phyloP scores from a whole-genome alignment of 2,329 filamentous ascomycete species.

The Emericellopsis atlantica region DNA sequence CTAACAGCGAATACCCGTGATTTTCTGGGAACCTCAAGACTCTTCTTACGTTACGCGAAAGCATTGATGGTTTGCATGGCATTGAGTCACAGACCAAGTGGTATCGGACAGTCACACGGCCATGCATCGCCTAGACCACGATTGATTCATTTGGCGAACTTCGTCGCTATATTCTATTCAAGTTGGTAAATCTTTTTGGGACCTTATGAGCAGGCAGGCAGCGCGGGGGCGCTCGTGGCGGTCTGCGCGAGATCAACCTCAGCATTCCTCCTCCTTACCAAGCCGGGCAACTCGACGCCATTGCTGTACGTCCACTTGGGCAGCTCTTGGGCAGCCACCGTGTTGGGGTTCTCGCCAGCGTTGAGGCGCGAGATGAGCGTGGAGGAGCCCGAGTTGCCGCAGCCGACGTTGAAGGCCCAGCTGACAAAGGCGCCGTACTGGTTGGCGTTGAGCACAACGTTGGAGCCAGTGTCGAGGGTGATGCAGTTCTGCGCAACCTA shows the following conservation, averaged over 20 bases:
- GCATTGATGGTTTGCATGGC: neutral
- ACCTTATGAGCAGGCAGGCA: conserved; percentile 6
- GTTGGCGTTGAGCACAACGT: conserved; percentile 31
- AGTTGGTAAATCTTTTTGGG: neutral
- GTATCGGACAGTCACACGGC: too few species aligned
- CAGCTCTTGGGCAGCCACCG: conserved; percentile 28
- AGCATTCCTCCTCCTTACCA: conserved; percentile 26
- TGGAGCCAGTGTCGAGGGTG: conserved; percentile 10
- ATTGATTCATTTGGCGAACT: neutral
- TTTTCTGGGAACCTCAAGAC: too few species aligned
- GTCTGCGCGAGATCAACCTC: conserved; percentile 24
- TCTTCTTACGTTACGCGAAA: too few species aligned
- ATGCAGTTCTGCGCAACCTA: conserved; percentile 23
- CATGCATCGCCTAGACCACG: too few species aligned
- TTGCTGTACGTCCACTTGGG: conserved; percentile 32
- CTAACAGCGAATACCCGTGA: too few species aligned
- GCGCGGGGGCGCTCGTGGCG: conserved; percentile 2
- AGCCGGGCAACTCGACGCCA: conserved; percentile 23
- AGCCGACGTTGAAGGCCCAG: conserved; percentile 38
- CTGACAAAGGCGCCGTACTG: conserved; percentile 38
- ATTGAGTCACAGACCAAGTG: too few species aligned
- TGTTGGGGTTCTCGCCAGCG: conserved; percentile 24
- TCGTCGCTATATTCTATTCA: neutral
- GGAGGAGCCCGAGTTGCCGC: conserved; percentile 23
- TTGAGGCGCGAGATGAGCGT: conserved; percentile 29